Evolutionary conservation across 2,329 filamentous ascomycete species (phyloP), one percentile per base, ranked within the genome.

Genomic region (Penicillium sp.): DNA sequence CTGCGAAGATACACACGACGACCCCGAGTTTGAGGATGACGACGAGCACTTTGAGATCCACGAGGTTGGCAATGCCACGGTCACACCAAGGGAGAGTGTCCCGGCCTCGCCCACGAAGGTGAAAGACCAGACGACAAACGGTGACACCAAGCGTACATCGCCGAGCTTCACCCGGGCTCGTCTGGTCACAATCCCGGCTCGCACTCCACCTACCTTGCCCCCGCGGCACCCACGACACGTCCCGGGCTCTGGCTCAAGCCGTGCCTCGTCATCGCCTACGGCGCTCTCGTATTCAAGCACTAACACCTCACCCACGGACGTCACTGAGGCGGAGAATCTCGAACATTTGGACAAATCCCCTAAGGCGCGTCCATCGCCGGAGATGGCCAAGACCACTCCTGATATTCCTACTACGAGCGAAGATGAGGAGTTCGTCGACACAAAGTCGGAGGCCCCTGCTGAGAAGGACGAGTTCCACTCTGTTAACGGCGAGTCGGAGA

Each of bases 141-240:
- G 77, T 6, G 78, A 81, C 45, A 78, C 81, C 35, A 75, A 80
- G 38, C 73, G 81, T 42, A 77, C 79, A 2, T 81, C 85, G 2
- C 81, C 85, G 47, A 77, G 82, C 48, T 81, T 89, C 49, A 84
- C 82, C 34, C 85, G 87, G 62, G 87, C 88, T 22, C 84, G 85
- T 44, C 75, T 96, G 44, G 87, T 96, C 26, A 89, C 82, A 40
- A 95, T 96, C 51, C 82, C 87, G 70, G 80, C 88, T 32, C 70
- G 83, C 1, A 61, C 55, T 17, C 81, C 88, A 1, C 89, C 90
- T 1, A 82, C 86, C 8, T 77, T 95, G 12, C 90, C 90, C 1
- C 77, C 81, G 3, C 77, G 89, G 42, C 95, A 86, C 63, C 85
- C 88, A 15, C 57, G 63, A 9, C 67, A 61, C 34, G 42, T 57